Base-by-base conservation (phyloP, 805 yeast species). In the Candida easanensis region DNA sequence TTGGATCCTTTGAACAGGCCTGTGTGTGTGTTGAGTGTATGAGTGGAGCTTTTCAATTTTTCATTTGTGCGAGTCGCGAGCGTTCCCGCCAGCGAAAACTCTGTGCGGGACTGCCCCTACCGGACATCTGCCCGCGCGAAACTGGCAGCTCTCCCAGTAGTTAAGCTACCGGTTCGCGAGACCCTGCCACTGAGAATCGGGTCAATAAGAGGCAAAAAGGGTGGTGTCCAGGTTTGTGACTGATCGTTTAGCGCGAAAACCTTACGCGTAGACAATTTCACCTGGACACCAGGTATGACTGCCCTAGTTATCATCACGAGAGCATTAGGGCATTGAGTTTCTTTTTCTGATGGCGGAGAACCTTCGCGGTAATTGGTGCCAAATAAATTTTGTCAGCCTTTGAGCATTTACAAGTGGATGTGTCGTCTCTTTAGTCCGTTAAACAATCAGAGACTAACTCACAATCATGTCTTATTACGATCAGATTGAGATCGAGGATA, bases 401-500 rank as follows among this genome's bases (percentile, higher is more conserved):
- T 10, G 30, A 22, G 25, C 25, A 22, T 10, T 22, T 22, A 22
- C 25, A 22, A 22, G 10, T 8, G 25, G 10, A 22, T 8, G 10
- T 22, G 10, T 7, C 10, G 10, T 7, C 25, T 22, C 25, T 22
- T 22, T 8, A 8, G 30, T 26, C 30, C n/a, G n/a, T 26, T 13
- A 26, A 33, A 16, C n/a, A 26, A 22, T 22, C 25, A 22, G n/a
- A 27, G 14, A 9, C 31, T n/a, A 8, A 13, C 31, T 27, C 10
- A 9, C 16, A 8, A n/a, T 6, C 4, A 49, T 49, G 52, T 45
- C 52, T 20, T 75, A 82, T 26, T 93, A 93, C 65, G 99, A 93
- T 64, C 95, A 93, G 62, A 82, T 93, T 44, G 99, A 93, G 70
- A 93, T 93, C 40, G 99, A 93, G 65, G 99, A 93, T 63, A 90